Evolutionary conservation across 768 basidiomycete species (phyloP).

Genomic region (Tulasnella sp.): DNA sequence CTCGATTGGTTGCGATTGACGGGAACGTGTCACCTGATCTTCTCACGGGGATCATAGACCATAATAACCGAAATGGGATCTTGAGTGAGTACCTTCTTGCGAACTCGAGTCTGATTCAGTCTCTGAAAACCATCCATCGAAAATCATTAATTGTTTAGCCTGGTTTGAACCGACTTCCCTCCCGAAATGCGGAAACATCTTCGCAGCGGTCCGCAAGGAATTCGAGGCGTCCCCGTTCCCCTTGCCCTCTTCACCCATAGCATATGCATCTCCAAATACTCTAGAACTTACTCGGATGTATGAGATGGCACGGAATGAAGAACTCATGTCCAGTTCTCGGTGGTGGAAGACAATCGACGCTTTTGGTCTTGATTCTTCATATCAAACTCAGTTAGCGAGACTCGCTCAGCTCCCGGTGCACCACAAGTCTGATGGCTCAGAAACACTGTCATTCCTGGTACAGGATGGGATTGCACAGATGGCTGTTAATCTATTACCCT

Average conservation of each 20-base stretch:
- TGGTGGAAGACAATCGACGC: slow-evolving; percentile 59
- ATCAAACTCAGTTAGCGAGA: slow-evolving; percentile 36
- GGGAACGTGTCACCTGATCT: slow-evolving; percentile 52
- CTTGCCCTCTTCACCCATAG: slow-evolving; percentile 35
- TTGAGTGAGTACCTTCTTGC: slow-evolving; percentile 41
- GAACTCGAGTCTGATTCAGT: not conserved
- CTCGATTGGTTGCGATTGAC: slow-evolving; percentile 55
- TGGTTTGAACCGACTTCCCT: slow-evolving; percentile 74
- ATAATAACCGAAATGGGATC: slow-evolving; percentile 35
- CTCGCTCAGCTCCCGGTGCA: slow-evolving; percentile 46
- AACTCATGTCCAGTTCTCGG: slow-evolving; percentile 37
- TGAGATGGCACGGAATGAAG: slow-evolving; percentile 20
- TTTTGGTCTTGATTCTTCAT: slow-evolving; percentile 52
- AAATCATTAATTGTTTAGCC: not conserved
- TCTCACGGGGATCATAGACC: slow-evolving; percentile 39
- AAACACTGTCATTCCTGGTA: slow-evolving; percentile 48
- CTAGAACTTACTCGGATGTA: slow-evolving; percentile 49
- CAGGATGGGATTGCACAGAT: slow-evolving; percentile 63
- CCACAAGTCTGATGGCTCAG: slow-evolving; percentile 33
- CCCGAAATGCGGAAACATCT: slow-evolving; percentile 58
- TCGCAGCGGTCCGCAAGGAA: slow-evolving; percentile 36
- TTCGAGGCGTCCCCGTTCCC: slow-evolving; percentile 3
- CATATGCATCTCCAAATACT: slow-evolving; percentile 74
- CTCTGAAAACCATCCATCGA: not conserved
- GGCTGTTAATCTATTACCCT: slow-evolving; percentile 70